Evolutionary conservation across 2,329 filamentous ascomycete genomes (phyloP), one percentile per base, ranked within the genome.

Genomic region (Cadophora sp.): DNA sequence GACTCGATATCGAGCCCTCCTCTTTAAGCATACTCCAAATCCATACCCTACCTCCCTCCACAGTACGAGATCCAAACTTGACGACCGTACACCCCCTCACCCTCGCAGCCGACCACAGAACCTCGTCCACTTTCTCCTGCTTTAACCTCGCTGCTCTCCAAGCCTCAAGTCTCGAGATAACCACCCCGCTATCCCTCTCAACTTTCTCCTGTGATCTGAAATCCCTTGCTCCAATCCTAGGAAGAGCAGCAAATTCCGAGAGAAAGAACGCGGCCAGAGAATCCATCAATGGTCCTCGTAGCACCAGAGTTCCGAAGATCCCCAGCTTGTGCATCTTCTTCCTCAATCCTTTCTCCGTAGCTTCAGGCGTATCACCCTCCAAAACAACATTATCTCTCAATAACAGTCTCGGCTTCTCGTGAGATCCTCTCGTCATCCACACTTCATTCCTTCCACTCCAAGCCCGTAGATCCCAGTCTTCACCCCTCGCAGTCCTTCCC

Each of bases 361-460:
- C 76, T 6, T 76, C 79, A 62, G 75, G 79, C 71, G 76, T 82
- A 69, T 86, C 83, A 26, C 84, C 84, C 70, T 92, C 88, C 5
- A 99, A 83, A 12, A 94, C 86, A 56, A 98, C 84, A 9, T 92
- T 91, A 79, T 99, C 96, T 69, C 95, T 86, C n/a, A 98, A 84
- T 0, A 98, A 82, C 19, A 98, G 84, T 69, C 90, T 87, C 67
- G 76, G 80, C 71, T 82, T 82, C 65, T 79, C 81, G 29, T 78
- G 81, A 8, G 76, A 75, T 27, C 79, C 76, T 24, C 76, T 71
- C 1, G 74, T 74, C 50, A 81, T 77, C 89, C 91, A 95, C n/a
- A 98, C 86, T 80, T 99, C 96, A 77, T 97, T 98, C 72, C 92
- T 86, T 11, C 93, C 94, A 68, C 84, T 87, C 89, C 96, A 98